Evolutionary conservation across 1,284 basidiomycete genomes (phyloP).

Genomic region (Mrakiaceae sp.): DNA sequence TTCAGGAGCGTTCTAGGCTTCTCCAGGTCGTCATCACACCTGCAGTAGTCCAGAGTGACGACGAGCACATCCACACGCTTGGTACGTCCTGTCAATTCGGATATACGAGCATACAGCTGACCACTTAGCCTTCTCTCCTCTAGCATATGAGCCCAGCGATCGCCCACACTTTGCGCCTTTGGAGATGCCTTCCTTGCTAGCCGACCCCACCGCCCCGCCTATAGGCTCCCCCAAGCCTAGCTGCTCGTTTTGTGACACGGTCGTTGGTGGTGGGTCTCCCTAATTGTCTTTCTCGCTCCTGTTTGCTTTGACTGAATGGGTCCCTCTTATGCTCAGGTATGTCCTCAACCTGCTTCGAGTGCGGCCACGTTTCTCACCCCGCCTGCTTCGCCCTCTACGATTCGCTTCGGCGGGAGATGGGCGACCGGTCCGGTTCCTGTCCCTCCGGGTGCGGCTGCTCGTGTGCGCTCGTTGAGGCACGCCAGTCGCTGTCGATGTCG

Average conservation of each 20-base stretch:
- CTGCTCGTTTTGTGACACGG: background rate
- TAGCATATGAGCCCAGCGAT: background rate
- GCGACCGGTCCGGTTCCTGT: background rate
- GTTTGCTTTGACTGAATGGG: background rate
- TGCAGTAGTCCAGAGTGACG: background rate
- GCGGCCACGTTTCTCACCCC: slow-evolving; percentile 4
- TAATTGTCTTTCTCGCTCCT: background rate
- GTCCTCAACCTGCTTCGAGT: slow-evolving; percentile 3
- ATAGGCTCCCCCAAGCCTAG: background rate
- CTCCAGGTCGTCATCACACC: background rate
- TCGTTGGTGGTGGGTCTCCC: background rate
- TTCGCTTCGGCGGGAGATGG: background rate
- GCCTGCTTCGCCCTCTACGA: background rate
- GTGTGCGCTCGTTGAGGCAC: background rate
- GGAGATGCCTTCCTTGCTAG: background rate
- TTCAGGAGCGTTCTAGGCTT: slow-evolving; percentile 9
- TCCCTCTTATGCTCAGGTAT: background rate
- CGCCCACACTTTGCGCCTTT: background rate
- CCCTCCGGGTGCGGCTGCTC: background rate
- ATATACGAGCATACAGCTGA: background rate
- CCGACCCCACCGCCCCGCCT: background rate
- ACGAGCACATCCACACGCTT: background rate
- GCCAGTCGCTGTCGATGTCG: too few species aligned
- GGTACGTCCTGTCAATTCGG: background rate
- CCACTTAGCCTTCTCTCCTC: background rate